Conservation (phyloP, 176 grass and related monocot genomes). For the Eragrostis curvula region DNA sequence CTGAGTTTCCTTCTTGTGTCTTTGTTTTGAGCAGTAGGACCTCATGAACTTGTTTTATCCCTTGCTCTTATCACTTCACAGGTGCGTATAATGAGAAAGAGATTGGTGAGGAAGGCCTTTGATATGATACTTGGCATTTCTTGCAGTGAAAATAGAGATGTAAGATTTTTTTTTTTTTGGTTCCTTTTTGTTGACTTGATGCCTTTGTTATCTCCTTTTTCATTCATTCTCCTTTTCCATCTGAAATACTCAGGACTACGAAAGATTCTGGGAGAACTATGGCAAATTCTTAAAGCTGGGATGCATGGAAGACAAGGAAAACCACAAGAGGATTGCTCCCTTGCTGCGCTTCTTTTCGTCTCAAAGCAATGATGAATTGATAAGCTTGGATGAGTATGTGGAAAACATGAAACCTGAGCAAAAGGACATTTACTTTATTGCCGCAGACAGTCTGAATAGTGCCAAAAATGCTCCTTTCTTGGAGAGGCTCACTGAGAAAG, state of each 20-base stretch:
- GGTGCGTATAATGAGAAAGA: slow-evolving; percentile 99
- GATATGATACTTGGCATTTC: slow-evolving; percentile 99
- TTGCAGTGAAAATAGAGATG: slow-evolving; percentile 93
- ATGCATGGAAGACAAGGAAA: slow-evolving; percentile 86
- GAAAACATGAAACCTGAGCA: slow-evolving; percentile 99
- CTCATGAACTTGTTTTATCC: neutral
- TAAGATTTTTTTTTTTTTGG: slow-evolving; percentile 46
- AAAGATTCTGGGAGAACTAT: slow-evolving; percentile 97
- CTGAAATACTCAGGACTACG: slow-evolving; percentile 74
- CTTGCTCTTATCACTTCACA: slow-evolving; percentile 16
- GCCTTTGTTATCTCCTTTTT: neutral
- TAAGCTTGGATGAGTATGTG: slow-evolving; percentile 98
- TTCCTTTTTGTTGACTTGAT: neutral
- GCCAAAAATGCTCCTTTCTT: slow-evolving; percentile 95
- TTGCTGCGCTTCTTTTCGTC: slow-evolving; percentile 97
- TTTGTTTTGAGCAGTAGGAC: neutral
- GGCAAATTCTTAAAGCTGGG: slow-evolving; percentile 93
- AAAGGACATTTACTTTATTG: slow-evolving; percentile 90
- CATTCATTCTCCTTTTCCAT: slow-evolving; percentile 12
- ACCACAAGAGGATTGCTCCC: slow-evolving; percentile 95
- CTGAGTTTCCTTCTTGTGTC: neutral
- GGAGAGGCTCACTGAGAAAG: slow-evolving; percentile 84
- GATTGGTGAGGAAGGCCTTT: slow-evolving; percentile 89
- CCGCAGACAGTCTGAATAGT: slow-evolving; percentile 85
- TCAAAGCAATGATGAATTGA: slow-evolving; percentile 83